phyloP scores from a whole-genome alignment of 176 grass and related monocot genomes.

The Oryza nivara region DNA sequence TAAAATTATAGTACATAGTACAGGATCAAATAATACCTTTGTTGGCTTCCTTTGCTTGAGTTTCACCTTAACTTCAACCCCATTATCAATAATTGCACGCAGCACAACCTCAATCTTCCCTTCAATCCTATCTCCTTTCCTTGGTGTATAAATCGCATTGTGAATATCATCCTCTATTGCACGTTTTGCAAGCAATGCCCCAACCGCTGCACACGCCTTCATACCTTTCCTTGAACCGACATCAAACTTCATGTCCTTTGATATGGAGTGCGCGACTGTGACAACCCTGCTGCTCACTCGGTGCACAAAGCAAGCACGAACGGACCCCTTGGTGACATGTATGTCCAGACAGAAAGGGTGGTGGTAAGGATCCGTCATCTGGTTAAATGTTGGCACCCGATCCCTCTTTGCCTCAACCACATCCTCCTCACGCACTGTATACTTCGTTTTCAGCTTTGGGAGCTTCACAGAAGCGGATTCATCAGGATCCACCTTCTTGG shows the following conservation, averaged over 20 bases:
- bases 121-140: slow-evolving; percentile 73
- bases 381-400: slow-evolving; percentile 61
- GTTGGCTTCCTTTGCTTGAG: slow-evolving; percentile 52
- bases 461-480: slow-evolving; percentile 12
- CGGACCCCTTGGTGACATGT: slow-evolving; percentile 72
- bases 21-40: slow-evolving; percentile 40
- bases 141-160: slow-evolving; percentile 72
- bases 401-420: slow-evolving; percentile 48
- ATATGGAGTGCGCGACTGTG: slow-evolving; percentile 70
- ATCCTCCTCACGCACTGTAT: not conserved
- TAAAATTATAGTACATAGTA: not conserved
- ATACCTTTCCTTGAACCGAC: slow-evolving; percentile 65
- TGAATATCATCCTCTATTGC: slow-evolving; percentile 76
- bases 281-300: slow-evolving; percentile 72
- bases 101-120: slow-evolving; percentile 74
- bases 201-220: slow-evolving; percentile 64
- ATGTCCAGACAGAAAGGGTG: slow-evolving; percentile 80
- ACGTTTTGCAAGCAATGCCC: slow-evolving; percentile 60
- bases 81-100: slow-evolving; percentile 57
- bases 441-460: slow-evolving; percentile 30
- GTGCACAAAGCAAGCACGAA: slow-evolving; percentile 76
- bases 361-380: slow-evolving; percentile 72
- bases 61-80: slow-evolving; percentile 83
- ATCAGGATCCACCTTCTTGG: slow-evolving; percentile 36
- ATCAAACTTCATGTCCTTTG: slow-evolving; percentile 83